phyloP scores from a whole-genome alignment of 768 basidiomycete species.

The Lactarius trivialis region DNA sequence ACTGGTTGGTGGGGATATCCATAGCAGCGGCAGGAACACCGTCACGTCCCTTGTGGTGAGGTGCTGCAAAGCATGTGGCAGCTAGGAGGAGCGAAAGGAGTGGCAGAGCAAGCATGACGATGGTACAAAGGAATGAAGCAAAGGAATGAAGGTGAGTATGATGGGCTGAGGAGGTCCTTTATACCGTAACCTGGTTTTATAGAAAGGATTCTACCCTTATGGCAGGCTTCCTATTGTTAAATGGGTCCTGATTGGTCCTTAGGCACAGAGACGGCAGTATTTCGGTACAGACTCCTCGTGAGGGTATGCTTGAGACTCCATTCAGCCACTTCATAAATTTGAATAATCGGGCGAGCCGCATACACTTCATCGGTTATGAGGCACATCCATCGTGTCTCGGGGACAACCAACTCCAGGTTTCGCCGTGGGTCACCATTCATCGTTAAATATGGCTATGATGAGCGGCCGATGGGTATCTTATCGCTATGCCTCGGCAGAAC shows the following conservation, averaged over 20 bases:
- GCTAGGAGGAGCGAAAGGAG: conserved; percentile 3
- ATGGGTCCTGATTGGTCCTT: neutral
- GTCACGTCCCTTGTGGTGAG: neutral
- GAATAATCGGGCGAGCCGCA: too few species aligned
- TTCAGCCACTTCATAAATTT: neutral
- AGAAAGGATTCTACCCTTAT: neutral
- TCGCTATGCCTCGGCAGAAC: neutral
- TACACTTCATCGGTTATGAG: too few species aligned
- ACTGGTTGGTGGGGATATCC: neutral
- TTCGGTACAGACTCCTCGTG: neutral
- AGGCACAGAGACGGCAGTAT: neutral
- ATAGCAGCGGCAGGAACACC: neutral
- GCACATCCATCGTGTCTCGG: too few species aligned
- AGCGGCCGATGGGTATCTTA: neutral
- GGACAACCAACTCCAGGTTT: too few species aligned
- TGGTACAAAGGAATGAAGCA: neutral
- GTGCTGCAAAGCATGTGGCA: neutral
- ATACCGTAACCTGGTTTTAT: neutral
- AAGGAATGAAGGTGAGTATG: neutral
- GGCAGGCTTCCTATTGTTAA: neutral
- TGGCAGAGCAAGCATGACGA: conserved; percentile 1
- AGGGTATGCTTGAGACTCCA: neutral
- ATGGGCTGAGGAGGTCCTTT: neutral
- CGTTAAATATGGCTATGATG: neutral
- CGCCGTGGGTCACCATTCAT: neutral